Evolutionary conservation across 495 filamentous ascomycete species (phyloP).

Genomic region (Annulohypoxylon bovei): DNA sequence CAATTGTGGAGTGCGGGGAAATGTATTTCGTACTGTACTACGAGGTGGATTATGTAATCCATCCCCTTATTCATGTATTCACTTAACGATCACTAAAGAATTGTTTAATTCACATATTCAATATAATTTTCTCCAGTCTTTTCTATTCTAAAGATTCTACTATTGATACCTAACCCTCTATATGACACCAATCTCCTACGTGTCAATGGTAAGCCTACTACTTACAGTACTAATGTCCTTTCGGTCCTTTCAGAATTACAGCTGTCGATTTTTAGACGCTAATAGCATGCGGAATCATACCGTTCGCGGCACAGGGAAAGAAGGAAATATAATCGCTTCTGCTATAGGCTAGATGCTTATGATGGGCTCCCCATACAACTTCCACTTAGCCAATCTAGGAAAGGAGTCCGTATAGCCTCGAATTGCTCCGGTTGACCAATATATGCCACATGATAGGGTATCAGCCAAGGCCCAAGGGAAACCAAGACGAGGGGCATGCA

Average conservation of each 20-base stretch:
- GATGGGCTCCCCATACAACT: not conserved
- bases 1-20: constrained; percentile 16
- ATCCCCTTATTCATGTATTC: too few relatives aligned
- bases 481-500: not conserved
- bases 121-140: not conserved
- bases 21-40: constrained; percentile 5
- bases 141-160: not conserved
- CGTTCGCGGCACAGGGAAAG: not conserved
- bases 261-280: not conserved
- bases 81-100: not conserved
- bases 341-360: not conserved
- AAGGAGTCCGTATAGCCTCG: not conserved
- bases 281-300: not conserved
- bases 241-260: not conserved
- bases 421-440: not conserved
- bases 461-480: not conserved
- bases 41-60: not conserved
- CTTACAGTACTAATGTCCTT: not conserved
- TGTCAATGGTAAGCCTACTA: not conserved
- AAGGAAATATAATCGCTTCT: not conserved
- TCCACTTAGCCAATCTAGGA: not conserved
- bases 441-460: not conserved
- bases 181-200: not conserved
- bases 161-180: not conserved
- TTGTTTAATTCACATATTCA: not conserved